Conservation (phyloP, 1,284 basidiomycete species). For the Rhodotorula sp. region DNA sequence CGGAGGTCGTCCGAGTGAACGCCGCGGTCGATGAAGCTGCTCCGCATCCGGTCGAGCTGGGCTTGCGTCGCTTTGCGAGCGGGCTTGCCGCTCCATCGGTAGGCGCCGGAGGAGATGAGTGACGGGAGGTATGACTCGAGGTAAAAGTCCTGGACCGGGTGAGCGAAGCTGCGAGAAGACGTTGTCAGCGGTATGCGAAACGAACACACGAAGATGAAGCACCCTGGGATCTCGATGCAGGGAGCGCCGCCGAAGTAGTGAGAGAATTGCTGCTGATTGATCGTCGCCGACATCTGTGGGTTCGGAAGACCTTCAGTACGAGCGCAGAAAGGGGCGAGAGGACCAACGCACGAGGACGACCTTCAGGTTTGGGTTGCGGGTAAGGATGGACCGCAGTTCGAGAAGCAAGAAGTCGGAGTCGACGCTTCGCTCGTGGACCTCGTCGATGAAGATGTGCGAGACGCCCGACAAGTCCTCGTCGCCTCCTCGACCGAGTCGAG, state of each 20-base stretch:
- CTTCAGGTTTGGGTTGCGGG: constrained; percentile 68
- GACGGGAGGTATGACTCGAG: constrained; percentile 71
- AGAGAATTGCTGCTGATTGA: constrained; percentile 79
- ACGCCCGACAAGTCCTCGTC: constrained; percentile 70
- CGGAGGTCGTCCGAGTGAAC: constrained; percentile 41
- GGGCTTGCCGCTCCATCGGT: constrained; percentile 51
- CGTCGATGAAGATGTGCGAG: constrained; percentile 86
- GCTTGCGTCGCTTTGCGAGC: constrained; percentile 58
- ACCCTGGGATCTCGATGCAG: constrained; percentile 76
- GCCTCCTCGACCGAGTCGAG: constrained; percentile 65
- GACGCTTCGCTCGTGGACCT: constrained; percentile 54
- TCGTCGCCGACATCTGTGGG: constrained; percentile 61
- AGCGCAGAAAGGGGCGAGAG: constrained; percentile 25
- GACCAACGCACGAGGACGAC: constrained; percentile 59
- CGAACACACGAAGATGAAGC: neutral
- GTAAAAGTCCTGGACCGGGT: constrained; percentile 76
- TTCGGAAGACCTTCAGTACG: constrained; percentile 3
- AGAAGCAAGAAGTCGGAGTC: constrained; percentile 87
- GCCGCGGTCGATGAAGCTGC: constrained; percentile 40
- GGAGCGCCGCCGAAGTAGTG: constrained; percentile 79
- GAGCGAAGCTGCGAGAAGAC: constrained; percentile 55
- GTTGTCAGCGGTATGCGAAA: too few relatives aligned
- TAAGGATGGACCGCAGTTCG: constrained; percentile 73
- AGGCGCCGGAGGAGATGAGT: constrained; percentile 51
- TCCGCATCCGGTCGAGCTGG: constrained; percentile 45